These are phyloP conservation scores for Scutellaria baicalensis DNA, from an alignment of 257 asterid genomes.

Conservation along the genomic window DNA sequence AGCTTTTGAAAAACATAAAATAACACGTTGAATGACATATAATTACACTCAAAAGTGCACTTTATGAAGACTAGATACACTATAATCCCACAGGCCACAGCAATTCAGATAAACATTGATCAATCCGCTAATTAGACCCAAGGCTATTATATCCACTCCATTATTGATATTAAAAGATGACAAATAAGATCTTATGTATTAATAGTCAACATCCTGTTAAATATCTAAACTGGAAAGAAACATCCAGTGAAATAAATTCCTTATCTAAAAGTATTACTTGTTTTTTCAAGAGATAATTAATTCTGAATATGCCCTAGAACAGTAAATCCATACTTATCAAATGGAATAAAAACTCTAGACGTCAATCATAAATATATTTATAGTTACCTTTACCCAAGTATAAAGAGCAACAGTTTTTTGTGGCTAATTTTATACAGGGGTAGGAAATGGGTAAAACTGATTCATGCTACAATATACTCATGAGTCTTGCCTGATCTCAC, in stretches of 20 bases:
- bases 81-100: conserved; percentile 1
- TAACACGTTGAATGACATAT: background rate
- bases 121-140: background rate
- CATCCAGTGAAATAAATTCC: background rate
- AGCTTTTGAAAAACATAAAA: conserved; percentile 1
- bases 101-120: background rate
- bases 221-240: background rate
- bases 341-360: background rate
- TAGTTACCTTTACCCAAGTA: background rate
- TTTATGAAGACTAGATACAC: background rate
- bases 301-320: background rate
- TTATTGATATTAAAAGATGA: background rate
- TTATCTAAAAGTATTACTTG: background rate
- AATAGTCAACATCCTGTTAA: background rate
- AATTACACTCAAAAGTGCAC: background rate
- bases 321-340: background rate
- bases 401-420: background rate
- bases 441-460: background rate
- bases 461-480: background rate
- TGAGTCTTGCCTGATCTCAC: background rate
- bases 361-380: background rate
- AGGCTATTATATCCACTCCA: conserved; percentile 2
- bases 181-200: background rate
- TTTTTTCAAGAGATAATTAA: background rate
- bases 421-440: background rate